These are phyloP conservation scores for Neonectria neomacrospora DNA, from an alignment of 2,329 filamentous ascomycete genomes.

Conservation along the genomic window DNA sequence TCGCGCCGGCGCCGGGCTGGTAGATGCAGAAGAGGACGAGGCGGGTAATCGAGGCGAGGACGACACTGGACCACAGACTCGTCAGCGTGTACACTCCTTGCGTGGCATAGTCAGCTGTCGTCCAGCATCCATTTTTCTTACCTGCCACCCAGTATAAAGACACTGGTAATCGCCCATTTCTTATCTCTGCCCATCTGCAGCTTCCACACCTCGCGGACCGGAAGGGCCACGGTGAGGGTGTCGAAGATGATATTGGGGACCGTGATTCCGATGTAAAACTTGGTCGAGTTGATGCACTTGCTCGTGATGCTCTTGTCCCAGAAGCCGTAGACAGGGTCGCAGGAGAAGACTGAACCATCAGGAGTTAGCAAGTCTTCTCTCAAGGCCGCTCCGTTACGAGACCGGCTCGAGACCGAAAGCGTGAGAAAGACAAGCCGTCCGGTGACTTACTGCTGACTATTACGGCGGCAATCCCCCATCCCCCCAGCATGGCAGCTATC, in stretches of 20 bases:
- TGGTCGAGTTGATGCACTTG: constrained; percentile 18
- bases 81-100: background rate
- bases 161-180: constrained; percentile 20
- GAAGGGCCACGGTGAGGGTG: constrained; percentile 8
- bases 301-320: constrained; percentile 17
- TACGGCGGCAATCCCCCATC: constrained; percentile 17
- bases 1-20: constrained; percentile 2
- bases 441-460: constrained; percentile 16
- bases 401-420: too few relatives aligned
- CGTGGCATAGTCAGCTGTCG: background rate
- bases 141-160: constrained; percentile 25
- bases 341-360: constrained; percentile 14
- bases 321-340: constrained; percentile 11
- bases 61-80: constrained; percentile 6
- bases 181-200: constrained; percentile 23
- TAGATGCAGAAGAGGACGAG: constrained; percentile 20
- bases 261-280: constrained; percentile 19
- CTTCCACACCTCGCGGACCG: constrained; percentile 18
- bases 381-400: too few relatives aligned
- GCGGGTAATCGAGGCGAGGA: constrained; percentile 19
- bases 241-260: constrained; percentile 25
- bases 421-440: too few relatives aligned
- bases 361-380: background rate
- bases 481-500: background rate
- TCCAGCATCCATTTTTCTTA: background rate